Evolutionary conservation across 192 early-diverging fungal genomes (phyloP).

Genomic region (Linnemannia exigua): DNA sequence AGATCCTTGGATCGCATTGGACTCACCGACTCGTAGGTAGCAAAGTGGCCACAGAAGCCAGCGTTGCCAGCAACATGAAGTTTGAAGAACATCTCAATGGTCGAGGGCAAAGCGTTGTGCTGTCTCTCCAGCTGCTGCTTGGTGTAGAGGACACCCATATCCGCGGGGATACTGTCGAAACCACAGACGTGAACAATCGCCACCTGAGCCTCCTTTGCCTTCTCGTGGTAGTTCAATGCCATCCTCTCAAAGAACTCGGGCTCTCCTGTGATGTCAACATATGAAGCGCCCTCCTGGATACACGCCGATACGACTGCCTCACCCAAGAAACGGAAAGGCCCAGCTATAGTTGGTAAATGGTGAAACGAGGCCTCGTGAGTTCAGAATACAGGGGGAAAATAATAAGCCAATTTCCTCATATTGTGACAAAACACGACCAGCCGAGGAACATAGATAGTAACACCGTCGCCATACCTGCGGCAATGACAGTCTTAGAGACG

Average conservation of each 20-base stretch:
- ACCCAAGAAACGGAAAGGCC: conserved; percentile 77
- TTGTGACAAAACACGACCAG: conserved; percentile 12
- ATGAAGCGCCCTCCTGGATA: conserved; percentile 64
- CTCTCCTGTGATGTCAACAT: conserved; percentile 75
- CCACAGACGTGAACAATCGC: conserved; percentile 73
- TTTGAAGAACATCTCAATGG: conserved; percentile 74
- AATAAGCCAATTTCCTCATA: background rate
- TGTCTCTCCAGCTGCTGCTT: conserved; percentile 63
- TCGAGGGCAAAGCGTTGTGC: conserved; percentile 57
- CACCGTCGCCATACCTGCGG: conserved; percentile 25
- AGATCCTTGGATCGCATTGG: conserved; percentile 27
- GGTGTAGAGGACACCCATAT: conserved; percentile 72
- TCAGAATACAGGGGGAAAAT: too few relatives aligned
- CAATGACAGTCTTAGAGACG: conserved; percentile 40
- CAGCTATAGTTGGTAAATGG: conserved; percentile 31
- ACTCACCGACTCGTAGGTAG: conserved; percentile 75
- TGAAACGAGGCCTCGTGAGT: background rate
- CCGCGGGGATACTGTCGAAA: conserved; percentile 70
- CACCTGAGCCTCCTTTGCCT: conserved; percentile 62
- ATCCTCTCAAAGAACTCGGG: conserved; percentile 78
- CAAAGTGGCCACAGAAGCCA: conserved; percentile 69
- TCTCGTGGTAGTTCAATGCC: conserved; percentile 66
- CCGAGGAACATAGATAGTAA: too few relatives aligned
- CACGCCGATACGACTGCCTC: conserved; percentile 74
- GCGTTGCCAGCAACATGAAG: conserved; percentile 58